Conservation (phyloP, 441 rosid genomes). For the Euphorbia celastroides region DNA sequence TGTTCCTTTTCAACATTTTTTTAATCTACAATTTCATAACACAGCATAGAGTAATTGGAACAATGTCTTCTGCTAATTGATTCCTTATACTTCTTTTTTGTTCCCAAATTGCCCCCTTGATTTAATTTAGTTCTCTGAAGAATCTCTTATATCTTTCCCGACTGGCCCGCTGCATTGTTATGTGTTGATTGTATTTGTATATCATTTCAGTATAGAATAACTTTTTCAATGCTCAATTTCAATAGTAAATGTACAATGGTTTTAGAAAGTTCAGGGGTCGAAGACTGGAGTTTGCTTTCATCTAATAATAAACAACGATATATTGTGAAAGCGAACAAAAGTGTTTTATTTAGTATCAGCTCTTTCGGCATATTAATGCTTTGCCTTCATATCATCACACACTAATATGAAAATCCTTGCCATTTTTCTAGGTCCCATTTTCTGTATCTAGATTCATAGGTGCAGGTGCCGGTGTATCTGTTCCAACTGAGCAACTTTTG, state of each 20-base stretch:
- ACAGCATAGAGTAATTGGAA: neutral
- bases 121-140: no score
- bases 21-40: neutral
- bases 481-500: conserved; percentile 73
- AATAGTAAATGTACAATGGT: neutral
- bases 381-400: conserved; percentile 7
- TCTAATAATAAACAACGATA: neutral
- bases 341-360: neutral
- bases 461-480: conserved; percentile 72
- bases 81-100: neutral
- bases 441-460: conserved; percentile 81
- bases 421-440: conserved; percentile 69
- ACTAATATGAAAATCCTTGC: conserved; percentile 4
- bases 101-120: no score
- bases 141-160: no score
- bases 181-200: neutral
- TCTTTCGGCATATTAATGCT: neutral
- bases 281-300: neutral
- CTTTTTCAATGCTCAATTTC: neutral
- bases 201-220: neutral
- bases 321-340: neutral
- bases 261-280: neutral
- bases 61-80: neutral
- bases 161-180: neutral
- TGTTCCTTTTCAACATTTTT: neutral